phyloP scores from a whole-genome alignment of 1,139 yeast species.

The Pichia inconspicua region DNA sequence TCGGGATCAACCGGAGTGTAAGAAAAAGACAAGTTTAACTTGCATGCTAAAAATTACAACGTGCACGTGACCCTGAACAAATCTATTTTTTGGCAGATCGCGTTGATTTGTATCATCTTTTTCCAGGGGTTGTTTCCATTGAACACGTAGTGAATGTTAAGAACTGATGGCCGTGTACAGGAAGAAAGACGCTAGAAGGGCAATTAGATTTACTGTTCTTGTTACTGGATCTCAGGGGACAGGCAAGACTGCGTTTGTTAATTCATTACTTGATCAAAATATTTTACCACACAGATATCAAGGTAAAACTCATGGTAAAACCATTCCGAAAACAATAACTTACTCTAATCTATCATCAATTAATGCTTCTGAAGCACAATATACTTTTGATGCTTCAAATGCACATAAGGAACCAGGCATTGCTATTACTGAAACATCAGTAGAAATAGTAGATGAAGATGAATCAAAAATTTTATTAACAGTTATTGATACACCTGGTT shows the following conservation, averaged over 20 bases:
- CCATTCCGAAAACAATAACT: conserved; percentile 40
- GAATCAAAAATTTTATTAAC: conserved; percentile 45
- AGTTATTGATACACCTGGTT: conserved; percentile 68
- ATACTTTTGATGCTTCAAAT: conserved; percentile 36
- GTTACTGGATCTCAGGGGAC: conserved; percentile 71
- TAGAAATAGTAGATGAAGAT: conserved; percentile 49
- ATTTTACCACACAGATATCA: conserved; percentile 54
- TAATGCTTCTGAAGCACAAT: conserved; percentile 33
- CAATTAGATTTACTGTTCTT: conserved; percentile 73
- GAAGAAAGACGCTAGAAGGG: conserved; percentile 75
- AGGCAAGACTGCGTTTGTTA: conserved; percentile 79
- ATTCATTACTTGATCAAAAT: conserved; percentile 59
- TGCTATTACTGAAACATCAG: conserved; percentile 57
- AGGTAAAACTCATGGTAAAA: conserved; percentile 16
- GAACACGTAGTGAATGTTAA: too few relatives aligned
- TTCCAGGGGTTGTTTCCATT: too few relatives aligned
- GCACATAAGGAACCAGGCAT: conserved; percentile 42
- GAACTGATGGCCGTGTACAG: conserved; percentile 24
- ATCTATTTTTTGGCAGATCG: too few relatives aligned
- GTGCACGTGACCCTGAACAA: too few relatives aligned
- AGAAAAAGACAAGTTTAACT: too few relatives aligned
- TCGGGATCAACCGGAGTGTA: neutral
- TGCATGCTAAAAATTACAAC: too few relatives aligned
- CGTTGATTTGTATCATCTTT: too few relatives aligned
- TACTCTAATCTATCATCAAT: conserved; percentile 33